Evolutionary conservation across 106 monocot species (phyloP), one percentile per base, ranked within the genome.

Genomic region (Platanthera zijinensis): DNA sequence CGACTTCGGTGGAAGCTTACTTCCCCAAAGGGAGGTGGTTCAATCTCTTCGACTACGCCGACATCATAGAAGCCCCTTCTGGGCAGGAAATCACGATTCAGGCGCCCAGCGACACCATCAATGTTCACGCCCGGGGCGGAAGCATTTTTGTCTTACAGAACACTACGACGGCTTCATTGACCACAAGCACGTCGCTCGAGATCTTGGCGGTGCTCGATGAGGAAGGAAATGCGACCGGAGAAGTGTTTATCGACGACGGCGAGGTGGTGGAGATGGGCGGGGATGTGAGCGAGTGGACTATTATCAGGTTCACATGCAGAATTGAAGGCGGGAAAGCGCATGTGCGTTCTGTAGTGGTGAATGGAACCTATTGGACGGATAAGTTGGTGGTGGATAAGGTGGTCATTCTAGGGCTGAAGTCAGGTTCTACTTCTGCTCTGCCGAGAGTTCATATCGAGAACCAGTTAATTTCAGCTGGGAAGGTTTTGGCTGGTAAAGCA

Each of bases 241-340:
- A 80, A 50, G 51, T 80, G 0, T 80, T 80, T 52, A 0, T 80
- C 17, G 80, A 80, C 28, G 80, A 80, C 19, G 80, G 80, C 9
- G 80, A 80, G 63, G 74, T 32, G 48, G 74, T 74, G 62, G 48
- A 74, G 64, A 80, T 80, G 80, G 80, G 74, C 50, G 80, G 63
- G 11, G 49, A 66, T 50, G 48, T 51, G 64, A 74, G 66, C n/a
- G 52, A 80, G 6, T 80, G 74, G 74, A 61, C 57, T 21, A 17
- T 74, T 6, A 39, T 80, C 5, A 80, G 18, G 4, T 72, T 79
- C 30, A 52, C 72, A 15, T 28, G 72, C 22, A 6, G 49, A 48
- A 8, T 22, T 22, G 48, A 72, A 72, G 79, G 47, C 6, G 48
- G n/a, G 4, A n/a, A 17, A 10, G 80, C 51, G 48, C 74, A 52